These are phyloP conservation scores for Aspergillus tamarii DNA, from an alignment of 2,329 filamentous ascomycete genomes.

Conservation along the genomic window DNA sequence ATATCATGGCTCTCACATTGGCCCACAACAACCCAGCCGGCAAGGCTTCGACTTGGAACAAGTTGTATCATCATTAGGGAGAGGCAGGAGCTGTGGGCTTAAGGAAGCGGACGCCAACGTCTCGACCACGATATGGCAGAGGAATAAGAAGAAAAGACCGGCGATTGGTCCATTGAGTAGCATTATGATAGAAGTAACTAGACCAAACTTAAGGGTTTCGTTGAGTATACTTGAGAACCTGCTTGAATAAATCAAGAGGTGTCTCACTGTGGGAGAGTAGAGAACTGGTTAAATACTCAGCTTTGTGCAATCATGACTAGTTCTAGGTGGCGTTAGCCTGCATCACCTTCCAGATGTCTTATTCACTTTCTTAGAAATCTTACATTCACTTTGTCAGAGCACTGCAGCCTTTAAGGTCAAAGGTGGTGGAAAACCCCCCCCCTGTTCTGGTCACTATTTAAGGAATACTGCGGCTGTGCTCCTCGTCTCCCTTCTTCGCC, in stretches of 20 bases:
- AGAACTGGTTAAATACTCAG: background rate
- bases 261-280: background rate
- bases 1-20: background rate
- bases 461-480: background rate
- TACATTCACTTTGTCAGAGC: background rate
- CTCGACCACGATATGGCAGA: background rate
- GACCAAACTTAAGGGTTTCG: background rate
- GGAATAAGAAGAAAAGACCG: background rate
- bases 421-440: background rate
- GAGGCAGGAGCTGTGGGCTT: background rate
- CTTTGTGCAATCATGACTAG: background rate
- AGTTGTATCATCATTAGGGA: constrained; percentile 1
- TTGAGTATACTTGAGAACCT: background rate
- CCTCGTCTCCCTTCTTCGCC: background rate
- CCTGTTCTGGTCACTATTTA: background rate
- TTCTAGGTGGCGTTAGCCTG: background rate
- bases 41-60: constrained; percentile 13
- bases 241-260: background rate
- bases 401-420: background rate
- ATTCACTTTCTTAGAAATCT: background rate
- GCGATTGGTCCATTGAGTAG: no score
- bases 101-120: background rate
- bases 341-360: background rate
- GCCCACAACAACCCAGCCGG: constrained; percentile 14
- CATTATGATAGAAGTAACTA: background rate